Conservation (phyloP, 2,329 filamentous ascomycete genomes). For the Aspergillus sp. region DNA sequence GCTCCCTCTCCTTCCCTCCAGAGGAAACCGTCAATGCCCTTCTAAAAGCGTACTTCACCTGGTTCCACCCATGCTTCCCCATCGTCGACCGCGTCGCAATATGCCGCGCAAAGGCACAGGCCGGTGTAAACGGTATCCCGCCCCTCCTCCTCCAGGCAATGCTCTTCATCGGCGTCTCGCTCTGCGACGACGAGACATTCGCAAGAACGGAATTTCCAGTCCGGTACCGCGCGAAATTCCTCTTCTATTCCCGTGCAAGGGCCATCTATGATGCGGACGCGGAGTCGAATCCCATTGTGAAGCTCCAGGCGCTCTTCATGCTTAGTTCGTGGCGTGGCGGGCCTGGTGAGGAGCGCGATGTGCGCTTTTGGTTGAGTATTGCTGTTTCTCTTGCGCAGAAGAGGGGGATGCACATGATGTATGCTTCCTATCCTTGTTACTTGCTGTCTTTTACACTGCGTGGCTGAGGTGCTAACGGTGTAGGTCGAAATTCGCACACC, state of each 20-base stretch:
- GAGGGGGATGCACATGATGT: constrained; percentile 39
- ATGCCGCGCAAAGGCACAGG: constrained; percentile 37
- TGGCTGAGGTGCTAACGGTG: not conserved
- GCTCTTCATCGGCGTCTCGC: constrained; percentile 55
- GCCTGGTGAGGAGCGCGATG: constrained; percentile 50
- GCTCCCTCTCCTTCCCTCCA: constrained; percentile 49
- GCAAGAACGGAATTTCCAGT: constrained; percentile 48
- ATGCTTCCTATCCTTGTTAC: not conserved
- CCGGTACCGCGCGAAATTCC: constrained; percentile 51
- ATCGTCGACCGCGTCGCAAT: constrained; percentile 52
- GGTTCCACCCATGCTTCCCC: constrained; percentile 59
- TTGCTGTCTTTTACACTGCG: too few species aligned
- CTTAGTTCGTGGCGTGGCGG: constrained; percentile 58
- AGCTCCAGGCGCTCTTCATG: constrained; percentile 54
- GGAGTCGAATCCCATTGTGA: constrained; percentile 52
- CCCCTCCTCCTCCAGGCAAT: constrained; percentile 54
- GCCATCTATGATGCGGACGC: constrained; percentile 55
- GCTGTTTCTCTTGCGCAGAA: constrained; percentile 55
- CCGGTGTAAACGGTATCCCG: constrained; percentile 35
- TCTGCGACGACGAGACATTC: constrained; percentile 52
- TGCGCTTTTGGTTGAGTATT: constrained; percentile 52
- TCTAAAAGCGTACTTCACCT: constrained; percentile 54
- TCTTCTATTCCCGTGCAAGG: constrained; percentile 53
- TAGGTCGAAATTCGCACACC: constrained; percentile 33
- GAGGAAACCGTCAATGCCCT: constrained; percentile 44